phyloP scores from a whole-genome alignment of 1,139 yeast species.

The Pichia cactophila region DNA sequence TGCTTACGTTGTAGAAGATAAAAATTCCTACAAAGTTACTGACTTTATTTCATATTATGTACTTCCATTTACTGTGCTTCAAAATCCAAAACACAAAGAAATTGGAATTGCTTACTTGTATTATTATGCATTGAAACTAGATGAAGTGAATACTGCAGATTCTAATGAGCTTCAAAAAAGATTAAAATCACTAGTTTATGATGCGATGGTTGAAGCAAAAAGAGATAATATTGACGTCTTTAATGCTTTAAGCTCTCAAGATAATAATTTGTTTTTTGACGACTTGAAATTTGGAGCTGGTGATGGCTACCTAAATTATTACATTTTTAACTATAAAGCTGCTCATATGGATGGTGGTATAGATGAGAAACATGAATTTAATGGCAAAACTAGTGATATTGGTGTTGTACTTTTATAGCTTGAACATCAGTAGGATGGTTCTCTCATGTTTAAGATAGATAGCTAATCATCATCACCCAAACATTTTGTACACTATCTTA shows the following conservation, averaged over 20 bases:
- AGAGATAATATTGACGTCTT: conserved; percentile 71
- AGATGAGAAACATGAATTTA: conserved; percentile 45
- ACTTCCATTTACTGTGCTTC: conserved; percentile 78
- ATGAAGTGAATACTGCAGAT: conserved; percentile 29
- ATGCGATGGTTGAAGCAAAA: conserved; percentile 74
- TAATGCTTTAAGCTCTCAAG: conserved; percentile 87
- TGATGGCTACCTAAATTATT: conserved; percentile 86
- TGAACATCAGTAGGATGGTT: background rate
- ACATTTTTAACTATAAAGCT: conserved; percentile 82
- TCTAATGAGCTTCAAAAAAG: conserved; percentile 45
- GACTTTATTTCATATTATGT: conserved; percentile 88
- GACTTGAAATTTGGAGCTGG: conserved; percentile 88
- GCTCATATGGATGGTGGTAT: conserved; percentile 79
- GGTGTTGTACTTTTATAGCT: conserved; percentile 75
- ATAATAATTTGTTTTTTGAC: conserved; percentile 74
- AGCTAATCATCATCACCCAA: too few relatives aligned
- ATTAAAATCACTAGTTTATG: conserved; percentile 53
- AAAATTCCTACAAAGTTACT: conserved; percentile 54
- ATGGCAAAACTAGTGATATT: conserved; percentile 61
- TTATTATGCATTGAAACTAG: conserved; percentile 76
- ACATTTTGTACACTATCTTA: background rate
- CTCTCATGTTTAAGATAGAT: background rate
- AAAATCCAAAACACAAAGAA: conserved; percentile 56
- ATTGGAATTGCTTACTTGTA: conserved; percentile 83
- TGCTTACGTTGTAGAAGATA: conserved; percentile 70